phyloP scores from a whole-genome alignment of 768 basidiomycete genomes.

The Suillus variegatus region DNA sequence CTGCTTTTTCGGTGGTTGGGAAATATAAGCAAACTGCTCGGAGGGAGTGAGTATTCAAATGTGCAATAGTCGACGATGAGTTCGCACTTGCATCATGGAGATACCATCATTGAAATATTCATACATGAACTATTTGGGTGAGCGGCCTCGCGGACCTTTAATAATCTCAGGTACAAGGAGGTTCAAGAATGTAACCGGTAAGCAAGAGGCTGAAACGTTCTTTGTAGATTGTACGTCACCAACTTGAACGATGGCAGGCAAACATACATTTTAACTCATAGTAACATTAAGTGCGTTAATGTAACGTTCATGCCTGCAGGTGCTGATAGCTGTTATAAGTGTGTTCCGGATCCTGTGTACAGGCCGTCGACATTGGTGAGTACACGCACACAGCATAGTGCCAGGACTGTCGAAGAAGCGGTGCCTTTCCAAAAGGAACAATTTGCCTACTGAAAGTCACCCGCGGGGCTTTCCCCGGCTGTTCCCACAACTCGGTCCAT shows the following conservation, averaged over 20 bases:
- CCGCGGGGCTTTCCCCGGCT: background rate
- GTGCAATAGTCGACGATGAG: background rate
- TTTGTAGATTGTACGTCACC: background rate
- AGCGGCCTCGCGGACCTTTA: slow-evolving; percentile 6
- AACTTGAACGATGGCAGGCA: background rate
- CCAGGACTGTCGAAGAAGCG: background rate
- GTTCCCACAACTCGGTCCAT: background rate
- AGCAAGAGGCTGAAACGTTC: background rate
- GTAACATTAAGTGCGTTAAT: too few relatives aligned
- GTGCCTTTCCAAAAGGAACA: background rate
- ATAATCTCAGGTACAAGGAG: slow-evolving; percentile 1
- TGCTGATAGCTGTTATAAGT: background rate
- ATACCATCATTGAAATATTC: slow-evolving; percentile 2
- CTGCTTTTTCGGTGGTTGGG: background rate
- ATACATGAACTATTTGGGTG: background rate
- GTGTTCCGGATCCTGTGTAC: background rate
- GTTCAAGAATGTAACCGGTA: background rate
- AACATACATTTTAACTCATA: background rate
- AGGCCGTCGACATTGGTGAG: background rate
- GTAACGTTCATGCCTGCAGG: too few relatives aligned
- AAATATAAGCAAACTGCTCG: background rate
- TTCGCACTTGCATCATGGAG: background rate
- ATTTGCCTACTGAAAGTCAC: background rate
- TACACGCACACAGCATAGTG: background rate
- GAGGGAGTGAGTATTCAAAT: background rate